Conservation (phyloP, 2,329 filamentous ascomycete genomes). For the Arachnomyces sp. region DNA sequence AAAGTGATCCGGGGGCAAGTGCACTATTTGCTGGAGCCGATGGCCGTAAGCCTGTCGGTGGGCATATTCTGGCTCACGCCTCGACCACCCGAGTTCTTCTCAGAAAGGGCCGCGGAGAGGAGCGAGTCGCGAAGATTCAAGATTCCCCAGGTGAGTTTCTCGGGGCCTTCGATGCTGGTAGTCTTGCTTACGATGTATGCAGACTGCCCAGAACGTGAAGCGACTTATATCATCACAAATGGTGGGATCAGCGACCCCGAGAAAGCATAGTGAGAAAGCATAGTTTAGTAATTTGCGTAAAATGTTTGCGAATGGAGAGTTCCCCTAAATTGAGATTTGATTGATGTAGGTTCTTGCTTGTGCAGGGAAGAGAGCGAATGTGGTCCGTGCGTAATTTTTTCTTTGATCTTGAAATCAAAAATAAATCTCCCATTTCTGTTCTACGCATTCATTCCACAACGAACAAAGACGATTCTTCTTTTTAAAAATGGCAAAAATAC, state of each 20-base stretch:
- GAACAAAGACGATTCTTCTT: neutral
- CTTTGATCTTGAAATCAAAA: too few species aligned
- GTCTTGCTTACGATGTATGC: slow-evolving; percentile 11
- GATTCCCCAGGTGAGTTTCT: slow-evolving; percentile 52
- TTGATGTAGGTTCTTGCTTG: too few species aligned
- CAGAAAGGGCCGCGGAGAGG: slow-evolving; percentile 60
- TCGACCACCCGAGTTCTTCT: slow-evolving; percentile 59
- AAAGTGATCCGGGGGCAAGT: slow-evolving; percentile 61
- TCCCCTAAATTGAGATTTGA: neutral
- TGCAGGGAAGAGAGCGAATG: too few species aligned
- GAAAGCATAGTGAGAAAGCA: slow-evolving; percentile 39
- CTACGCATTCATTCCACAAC: neutral
- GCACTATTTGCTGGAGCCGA: slow-evolving; percentile 60
- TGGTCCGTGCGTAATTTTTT: too few species aligned
- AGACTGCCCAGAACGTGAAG: slow-evolving; percentile 62
- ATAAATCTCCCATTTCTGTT: too few species aligned
- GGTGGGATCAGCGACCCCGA: slow-evolving; percentile 62
- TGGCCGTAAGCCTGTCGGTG: slow-evolving; percentile 58
- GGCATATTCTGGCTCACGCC: slow-evolving; percentile 61
- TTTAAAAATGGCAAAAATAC: slow-evolving; percentile 28
- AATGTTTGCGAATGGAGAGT: slow-evolving; percentile 1
- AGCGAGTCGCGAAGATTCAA: slow-evolving; percentile 61
- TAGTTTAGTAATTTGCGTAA: slow-evolving; percentile 1
- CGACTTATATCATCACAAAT: slow-evolving; percentile 61
- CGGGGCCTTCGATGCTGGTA: neutral